A percentile compares a stretch with the other conserved stretches of the same genome.
These are phyloP conservation scores for Rubroboletus satanas DNA, from an alignment of 768 basidiomycete species.

Conservation along the genomic window DNA sequence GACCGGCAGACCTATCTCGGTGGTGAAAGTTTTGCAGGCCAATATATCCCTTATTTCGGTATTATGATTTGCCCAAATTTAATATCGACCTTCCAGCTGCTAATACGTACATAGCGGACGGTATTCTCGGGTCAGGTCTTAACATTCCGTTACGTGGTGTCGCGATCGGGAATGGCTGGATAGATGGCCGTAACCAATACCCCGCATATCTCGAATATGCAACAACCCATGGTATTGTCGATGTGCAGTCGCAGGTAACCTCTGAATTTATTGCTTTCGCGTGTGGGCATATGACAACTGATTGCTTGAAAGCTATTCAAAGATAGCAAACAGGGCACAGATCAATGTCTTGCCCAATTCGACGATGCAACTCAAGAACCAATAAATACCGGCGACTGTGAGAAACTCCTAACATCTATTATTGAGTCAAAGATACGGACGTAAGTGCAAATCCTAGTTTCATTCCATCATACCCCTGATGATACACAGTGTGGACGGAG, in stretches of 20 bases:
- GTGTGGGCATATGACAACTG: neutral
- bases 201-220: constrained; percentile 86
- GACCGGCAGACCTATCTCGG: constrained; percentile 82
- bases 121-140: constrained; percentile 60
- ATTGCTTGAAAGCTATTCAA: constrained; percentile 51
- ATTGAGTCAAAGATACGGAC: constrained; percentile 24
- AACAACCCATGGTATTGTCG: constrained; percentile 72
- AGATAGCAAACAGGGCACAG: constrained; percentile 50
- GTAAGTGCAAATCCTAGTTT: constrained; percentile 14
- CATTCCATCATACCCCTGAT: neutral
- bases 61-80: constrained; percentile 14
- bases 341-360: constrained; percentile 52
- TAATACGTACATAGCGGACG: constrained; percentile 55
- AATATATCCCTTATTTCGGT: constrained; percentile 97
- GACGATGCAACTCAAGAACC: constrained; percentile 46
- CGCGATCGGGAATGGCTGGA: constrained; percentile 99
- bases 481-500: constrained; percentile 55
- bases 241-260: constrained; percentile 63
- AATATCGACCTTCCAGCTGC: neutral
- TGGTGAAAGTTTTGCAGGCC: constrained; percentile 96
- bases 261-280: neutral
- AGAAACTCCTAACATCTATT: constrained; percentile 48
- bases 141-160: constrained; percentile 65
- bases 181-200: constrained; percentile 86
- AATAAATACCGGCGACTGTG: constrained; percentile 55